Percentiles rank a stretch among this genome's conserved stretches.
Evolutionary conservation across 2,329 filamentous ascomycete genomes (phyloP).

Genomic region (Ophidiomyces ophidiicola): DNA sequence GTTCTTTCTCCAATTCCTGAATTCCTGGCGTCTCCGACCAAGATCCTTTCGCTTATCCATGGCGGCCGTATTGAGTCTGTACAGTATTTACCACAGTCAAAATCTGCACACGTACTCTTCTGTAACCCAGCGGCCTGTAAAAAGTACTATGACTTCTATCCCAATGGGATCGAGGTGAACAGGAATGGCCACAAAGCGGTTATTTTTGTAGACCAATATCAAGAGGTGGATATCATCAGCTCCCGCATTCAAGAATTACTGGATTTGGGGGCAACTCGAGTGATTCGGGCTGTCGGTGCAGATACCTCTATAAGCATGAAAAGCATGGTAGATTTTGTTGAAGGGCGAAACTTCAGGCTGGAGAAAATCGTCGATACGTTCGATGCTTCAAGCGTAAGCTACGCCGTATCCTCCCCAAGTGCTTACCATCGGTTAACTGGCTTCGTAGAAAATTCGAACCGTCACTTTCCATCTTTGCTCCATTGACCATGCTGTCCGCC

Average conservation of each 20-base stretch:
- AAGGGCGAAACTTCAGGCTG: slow-evolving; percentile 31
- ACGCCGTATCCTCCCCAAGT: not conserved
- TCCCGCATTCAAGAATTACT: slow-evolving; percentile 32
- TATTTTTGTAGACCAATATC: slow-evolving; percentile 29
- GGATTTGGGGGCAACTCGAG: slow-evolving; percentile 34
- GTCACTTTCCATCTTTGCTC: slow-evolving; percentile 40
- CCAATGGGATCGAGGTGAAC: slow-evolving; percentile 28
- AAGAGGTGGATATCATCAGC: slow-evolving; percentile 31
- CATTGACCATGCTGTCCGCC: slow-evolving; percentile 36
- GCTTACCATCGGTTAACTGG: not conserved
- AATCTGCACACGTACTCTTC: slow-evolving; percentile 27
- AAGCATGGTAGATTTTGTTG: slow-evolving; percentile 26
- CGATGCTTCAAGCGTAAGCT: slow-evolving; percentile 32
- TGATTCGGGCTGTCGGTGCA: slow-evolving; percentile 34
- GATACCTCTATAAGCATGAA: slow-evolving; percentile 30
- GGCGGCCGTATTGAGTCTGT: slow-evolving; percentile 30
- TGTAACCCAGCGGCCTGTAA: slow-evolving; percentile 25
- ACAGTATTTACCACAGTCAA: slow-evolving; percentile 14
- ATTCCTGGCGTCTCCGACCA: slow-evolving; percentile 20
- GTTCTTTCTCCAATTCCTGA: slow-evolving; percentile 29
- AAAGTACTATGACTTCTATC: slow-evolving; percentile 26
- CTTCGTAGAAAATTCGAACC: slow-evolving; percentile 19
- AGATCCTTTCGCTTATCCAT: slow-evolving; percentile 29
- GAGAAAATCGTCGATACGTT: slow-evolving; percentile 36
- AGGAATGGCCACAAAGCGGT: slow-evolving; percentile 20